Conservation (phyloP, 1,284 basidiomycete genomes). For the Melampsora americana region DNA sequence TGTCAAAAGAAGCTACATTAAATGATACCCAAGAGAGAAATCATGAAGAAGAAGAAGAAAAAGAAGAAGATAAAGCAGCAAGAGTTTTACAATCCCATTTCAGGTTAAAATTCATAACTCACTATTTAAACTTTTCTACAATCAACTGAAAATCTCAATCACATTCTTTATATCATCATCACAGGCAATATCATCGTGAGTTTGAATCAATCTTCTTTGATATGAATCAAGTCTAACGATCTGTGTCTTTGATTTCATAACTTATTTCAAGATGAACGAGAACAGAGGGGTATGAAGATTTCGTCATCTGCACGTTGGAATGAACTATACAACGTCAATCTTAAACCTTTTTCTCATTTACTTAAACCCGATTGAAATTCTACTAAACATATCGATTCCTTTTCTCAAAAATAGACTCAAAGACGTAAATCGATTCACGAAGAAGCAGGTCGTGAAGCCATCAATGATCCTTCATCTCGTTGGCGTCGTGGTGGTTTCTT, state of each 20-base stretch:
- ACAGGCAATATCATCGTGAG: conserved; percentile 12
- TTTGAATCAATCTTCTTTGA: not conserved
- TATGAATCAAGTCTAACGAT: not conserved
- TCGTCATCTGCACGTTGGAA: conserved; percentile 48
- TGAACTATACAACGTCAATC: conserved; percentile 47
- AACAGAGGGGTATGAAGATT: conserved; percentile 46
- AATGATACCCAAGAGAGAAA: not conserved
- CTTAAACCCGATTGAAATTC: not conserved
- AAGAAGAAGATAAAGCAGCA: conserved; percentile 39
- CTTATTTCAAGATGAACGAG: conserved; percentile 27
- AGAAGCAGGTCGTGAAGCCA: not conserved
- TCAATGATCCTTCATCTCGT: conserved; percentile 45
- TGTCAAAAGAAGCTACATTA: not conserved
- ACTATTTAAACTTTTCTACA: not conserved
- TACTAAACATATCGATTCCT: not conserved
- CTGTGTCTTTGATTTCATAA: not conserved
- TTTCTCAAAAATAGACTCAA: not conserved
- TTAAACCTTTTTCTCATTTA: too few relatives aligned
- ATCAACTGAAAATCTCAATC: not conserved
- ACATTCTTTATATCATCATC: not conserved
- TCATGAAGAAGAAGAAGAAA: conserved; percentile 8
- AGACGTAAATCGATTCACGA: conserved; percentile 5
- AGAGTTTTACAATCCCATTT: conserved; percentile 46
- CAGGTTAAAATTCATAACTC: conserved; percentile 44
- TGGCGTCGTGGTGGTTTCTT: conserved; percentile 49